Evolutionary conservation across 2,329 filamentous ascomycete species (phyloP).

Genomic region (Aureobasidium subglaciale): DNA sequence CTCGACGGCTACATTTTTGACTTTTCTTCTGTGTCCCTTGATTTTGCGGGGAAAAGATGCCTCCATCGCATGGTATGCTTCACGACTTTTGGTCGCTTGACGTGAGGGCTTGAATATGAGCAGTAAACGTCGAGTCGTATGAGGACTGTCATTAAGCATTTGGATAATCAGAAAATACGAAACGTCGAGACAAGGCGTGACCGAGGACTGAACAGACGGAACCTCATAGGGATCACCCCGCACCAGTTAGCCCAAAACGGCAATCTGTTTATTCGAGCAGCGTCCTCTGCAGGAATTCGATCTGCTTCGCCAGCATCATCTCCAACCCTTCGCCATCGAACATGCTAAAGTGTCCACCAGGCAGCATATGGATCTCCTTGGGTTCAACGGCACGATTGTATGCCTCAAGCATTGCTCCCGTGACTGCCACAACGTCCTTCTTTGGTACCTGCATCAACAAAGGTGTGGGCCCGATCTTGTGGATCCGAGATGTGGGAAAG

Average conservation of each 20-base stretch:
- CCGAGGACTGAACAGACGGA: neutral
- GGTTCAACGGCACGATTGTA: slow-evolving; percentile 33
- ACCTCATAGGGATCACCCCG: neutral
- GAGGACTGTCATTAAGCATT: neutral
- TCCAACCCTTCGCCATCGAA: slow-evolving; percentile 27
- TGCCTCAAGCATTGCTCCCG: slow-evolving; percentile 31
- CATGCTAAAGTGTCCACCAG: slow-evolving; percentile 36
- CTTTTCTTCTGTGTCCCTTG: neutral
- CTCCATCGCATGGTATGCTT: neutral
- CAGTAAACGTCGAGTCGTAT: too few species aligned
- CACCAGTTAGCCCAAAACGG: neutral
- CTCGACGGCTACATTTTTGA: neutral
- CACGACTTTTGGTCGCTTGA: neutral
- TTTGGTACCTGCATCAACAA: slow-evolving; percentile 32
- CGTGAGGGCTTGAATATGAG: too few species aligned
- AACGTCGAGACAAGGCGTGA: too few species aligned
- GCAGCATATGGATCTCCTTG: slow-evolving; percentile 33
- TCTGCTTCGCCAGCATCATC: slow-evolving; percentile 27
- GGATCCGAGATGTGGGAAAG: slow-evolving; percentile 27
- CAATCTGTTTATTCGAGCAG: neutral
- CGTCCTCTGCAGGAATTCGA: slow-evolving; percentile 26
- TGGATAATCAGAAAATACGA: too few species aligned
- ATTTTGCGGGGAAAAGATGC: neutral
- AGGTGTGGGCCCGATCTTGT: slow-evolving; percentile 34
- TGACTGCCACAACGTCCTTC: slow-evolving; percentile 30